A percentile compares a stretch with the other conserved stretches of the same genome.
These are phyloP conservation scores for Quercus engelmannii DNA, from an alignment of 306 rosid species.

Conservation along the genomic window DNA sequence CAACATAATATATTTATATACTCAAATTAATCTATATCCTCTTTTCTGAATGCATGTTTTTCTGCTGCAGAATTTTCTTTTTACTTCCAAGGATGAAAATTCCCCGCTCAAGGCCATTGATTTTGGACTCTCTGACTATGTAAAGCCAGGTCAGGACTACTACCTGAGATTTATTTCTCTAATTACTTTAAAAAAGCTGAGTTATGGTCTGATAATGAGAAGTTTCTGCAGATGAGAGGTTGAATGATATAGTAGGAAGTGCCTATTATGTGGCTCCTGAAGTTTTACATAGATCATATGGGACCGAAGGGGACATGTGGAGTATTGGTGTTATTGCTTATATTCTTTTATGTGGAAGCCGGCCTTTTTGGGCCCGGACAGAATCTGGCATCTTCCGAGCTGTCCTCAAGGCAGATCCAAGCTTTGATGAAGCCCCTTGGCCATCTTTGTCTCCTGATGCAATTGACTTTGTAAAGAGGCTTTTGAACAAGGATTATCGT, in stretches of 20 bases:
- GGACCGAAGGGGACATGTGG: constrained; percentile 91
- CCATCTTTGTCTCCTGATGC: constrained; percentile 78
- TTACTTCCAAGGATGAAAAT: constrained; percentile 54
- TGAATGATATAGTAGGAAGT: constrained; percentile 87
- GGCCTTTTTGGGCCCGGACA: constrained; percentile 85
- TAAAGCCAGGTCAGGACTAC: constrained; percentile 65
- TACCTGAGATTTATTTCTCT: neutral
- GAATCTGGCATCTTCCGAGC: constrained; percentile 86
- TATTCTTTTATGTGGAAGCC: constrained; percentile 83
- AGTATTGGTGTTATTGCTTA: constrained; percentile 89
- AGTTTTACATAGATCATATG: constrained; percentile 80
- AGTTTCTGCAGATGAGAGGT: constrained; percentile 62
- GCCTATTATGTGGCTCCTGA: constrained; percentile 94
- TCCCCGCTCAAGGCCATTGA: constrained; percentile 67
- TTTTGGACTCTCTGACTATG: constrained; percentile 82
- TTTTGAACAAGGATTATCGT: constrained; percentile 70
- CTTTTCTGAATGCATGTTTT: constrained; percentile 18
- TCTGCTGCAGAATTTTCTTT: constrained; percentile 74
- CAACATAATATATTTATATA: neutral
- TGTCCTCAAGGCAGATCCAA: constrained; percentile 78
- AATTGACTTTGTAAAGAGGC: constrained; percentile 64
- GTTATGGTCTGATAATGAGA: constrained; percentile 5
- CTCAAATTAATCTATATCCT: constrained; percentile 1
- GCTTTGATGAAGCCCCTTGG: constrained; percentile 89
- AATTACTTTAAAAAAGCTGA: neutral